These are phyloP conservation scores for Podaxis sp. DNA, from an alignment of 768 basidiomycete genomes.

Conservation along the genomic window DNA sequence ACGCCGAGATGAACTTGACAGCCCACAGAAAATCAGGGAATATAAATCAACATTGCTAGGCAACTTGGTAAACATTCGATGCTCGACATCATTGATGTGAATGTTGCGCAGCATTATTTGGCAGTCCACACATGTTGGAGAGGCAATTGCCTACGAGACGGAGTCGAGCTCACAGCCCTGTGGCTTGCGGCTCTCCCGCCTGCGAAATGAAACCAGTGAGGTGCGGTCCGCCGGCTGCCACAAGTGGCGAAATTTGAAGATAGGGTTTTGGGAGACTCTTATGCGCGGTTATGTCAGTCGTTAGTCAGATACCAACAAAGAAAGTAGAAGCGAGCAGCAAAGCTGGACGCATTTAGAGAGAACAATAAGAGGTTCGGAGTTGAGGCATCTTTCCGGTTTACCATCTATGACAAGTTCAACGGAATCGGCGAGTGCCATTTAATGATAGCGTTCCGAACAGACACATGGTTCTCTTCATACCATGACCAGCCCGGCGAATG, in stretches of 20 bases:
- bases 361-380: conserved; percentile 8
- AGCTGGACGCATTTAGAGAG: conserved; percentile 6
- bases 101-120: not conserved
- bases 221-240: not conserved
- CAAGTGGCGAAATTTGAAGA: not conserved
- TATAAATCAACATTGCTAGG: conserved; percentile 7
- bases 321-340: not conserved
- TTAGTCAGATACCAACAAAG: not conserved
- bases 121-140: not conserved
- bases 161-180: conserved; percentile 1
- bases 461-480: conserved; percentile 5
- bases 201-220: not conserved
- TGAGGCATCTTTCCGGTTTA: conserved; percentile 1
- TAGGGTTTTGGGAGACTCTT: not conserved
- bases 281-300: not conserved
- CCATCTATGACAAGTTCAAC: not conserved
- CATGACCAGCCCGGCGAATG: conserved; percentile 18
- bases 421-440: conserved; percentile 7
- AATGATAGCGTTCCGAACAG: not conserved
- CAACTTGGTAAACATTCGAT: conserved; percentile 2
- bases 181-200: not conserved
- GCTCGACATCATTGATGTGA: conserved; percentile 8
- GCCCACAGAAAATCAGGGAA: not conserved
- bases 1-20: not conserved
- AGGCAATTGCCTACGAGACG: not conserved